These are phyloP conservation scores for Cordyceps pruinosa DNA, from an alignment of 2,329 filamentous ascomycete species.

Conservation along the genomic window DNA sequence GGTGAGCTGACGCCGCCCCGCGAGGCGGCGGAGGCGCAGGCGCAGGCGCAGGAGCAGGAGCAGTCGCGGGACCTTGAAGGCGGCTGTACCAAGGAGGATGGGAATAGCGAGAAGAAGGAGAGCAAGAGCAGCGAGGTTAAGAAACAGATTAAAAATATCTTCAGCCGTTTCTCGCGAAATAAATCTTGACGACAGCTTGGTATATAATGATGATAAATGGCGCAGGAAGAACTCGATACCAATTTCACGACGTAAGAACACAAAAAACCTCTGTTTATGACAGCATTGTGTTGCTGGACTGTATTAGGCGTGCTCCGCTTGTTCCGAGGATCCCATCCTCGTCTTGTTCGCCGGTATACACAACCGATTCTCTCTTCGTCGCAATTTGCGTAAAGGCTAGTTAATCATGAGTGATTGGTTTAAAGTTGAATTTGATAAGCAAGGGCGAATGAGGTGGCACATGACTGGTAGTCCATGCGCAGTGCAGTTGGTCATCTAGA, in stretches of 20 bases:
- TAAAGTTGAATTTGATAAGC: too few relatives aligned
- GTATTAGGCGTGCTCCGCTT: too few relatives aligned
- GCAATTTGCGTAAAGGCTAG: too few relatives aligned
- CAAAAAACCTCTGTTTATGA: background rate
- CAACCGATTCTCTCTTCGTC: too few relatives aligned
- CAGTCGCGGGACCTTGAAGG: background rate
- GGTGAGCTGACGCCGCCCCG: constrained; percentile 13
- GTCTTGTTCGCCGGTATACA: too few relatives aligned
- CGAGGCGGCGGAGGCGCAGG: constrained; percentile 1
- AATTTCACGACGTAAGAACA: background rate
- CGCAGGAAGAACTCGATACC: background rate
- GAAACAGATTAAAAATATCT: constrained; percentile 10
- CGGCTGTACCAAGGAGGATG: background rate
- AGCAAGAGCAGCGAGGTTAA: constrained; percentile 6
- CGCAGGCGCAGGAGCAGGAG: background rate
- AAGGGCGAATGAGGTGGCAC: too few relatives aligned
- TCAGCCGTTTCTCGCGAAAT: constrained; percentile 6
- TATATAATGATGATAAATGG: background rate
- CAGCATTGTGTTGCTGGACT: too few relatives aligned
- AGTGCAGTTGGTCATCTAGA: too few relatives aligned
- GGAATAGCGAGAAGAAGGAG: background rate
- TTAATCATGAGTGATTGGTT: too few relatives aligned
- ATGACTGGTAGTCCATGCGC: too few relatives aligned
- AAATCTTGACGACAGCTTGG: background rate
- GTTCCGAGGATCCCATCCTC: too few relatives aligned